These are phyloP conservation scores for Aphanomyces euteiches DNA, from an alignment of 352 stramenopile species.

Conservation along the genomic window DNA sequence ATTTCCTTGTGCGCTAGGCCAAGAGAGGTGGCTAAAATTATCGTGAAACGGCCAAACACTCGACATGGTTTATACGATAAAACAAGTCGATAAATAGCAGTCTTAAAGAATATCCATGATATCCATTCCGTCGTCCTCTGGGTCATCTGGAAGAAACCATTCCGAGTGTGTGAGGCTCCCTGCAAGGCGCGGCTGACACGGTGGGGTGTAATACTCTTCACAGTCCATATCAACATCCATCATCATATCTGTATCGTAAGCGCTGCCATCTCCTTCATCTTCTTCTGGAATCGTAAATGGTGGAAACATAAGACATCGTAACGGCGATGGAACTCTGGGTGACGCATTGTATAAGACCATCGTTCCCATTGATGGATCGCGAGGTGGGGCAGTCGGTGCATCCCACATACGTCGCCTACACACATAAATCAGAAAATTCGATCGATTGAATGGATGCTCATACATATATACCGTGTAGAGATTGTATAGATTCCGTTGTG, in stretches of 20 bases:
- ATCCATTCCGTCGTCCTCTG: conserved; percentile 20
- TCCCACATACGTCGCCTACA: conserved; percentile 13
- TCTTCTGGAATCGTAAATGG: conserved; percentile 27
- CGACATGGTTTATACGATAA: too few relatives aligned
- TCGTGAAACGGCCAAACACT: conserved; percentile 1
- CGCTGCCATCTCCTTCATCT: not conserved
- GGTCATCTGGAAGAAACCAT: conserved; percentile 25
- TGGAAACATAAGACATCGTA: conserved; percentile 15
- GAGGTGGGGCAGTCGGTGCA: not conserved
- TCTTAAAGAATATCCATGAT: conserved; percentile 18
- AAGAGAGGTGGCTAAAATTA: not conserved
- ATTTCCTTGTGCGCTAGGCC: not conserved
- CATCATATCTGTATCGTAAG: conserved; percentile 11
- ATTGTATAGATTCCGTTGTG: not conserved
- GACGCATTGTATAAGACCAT: conserved; percentile 16
- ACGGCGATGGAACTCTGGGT: not conserved
- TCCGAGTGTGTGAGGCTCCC: conserved; percentile 20
- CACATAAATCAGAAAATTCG: too few relatives aligned
- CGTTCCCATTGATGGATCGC: conserved; percentile 9
- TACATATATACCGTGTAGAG: conserved; percentile 24
- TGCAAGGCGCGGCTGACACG: not conserved
- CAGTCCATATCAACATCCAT: conserved; percentile 25
- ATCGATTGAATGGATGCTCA: not conserved
- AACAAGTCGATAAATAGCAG: conserved; percentile 3
- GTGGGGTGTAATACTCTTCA: conserved; percentile 11